Evolutionary conservation across 345 rosid genomes (phyloP), one percentile per base, ranked within the genome.

Genomic region (Moringa oleifera): DNA sequence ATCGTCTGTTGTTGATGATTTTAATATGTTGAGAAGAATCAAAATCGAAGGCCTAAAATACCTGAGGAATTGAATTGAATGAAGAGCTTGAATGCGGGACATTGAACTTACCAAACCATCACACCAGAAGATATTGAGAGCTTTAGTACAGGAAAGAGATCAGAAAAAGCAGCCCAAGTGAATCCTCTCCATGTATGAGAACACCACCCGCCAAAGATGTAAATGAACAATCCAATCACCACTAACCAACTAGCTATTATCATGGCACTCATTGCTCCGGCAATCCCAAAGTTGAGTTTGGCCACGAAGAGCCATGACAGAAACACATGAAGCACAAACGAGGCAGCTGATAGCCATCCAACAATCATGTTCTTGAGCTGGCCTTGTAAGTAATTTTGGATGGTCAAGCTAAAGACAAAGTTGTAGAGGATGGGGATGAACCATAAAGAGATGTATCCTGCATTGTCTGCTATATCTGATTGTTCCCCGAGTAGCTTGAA

Each of bases 121-220:
- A 79, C 22, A 31, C 87, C 88, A 0, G 92, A 82, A 2, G 88
- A 83, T 18, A 87, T 55, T 16, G 89, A 85, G 61, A 83, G 87
- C 80, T 81, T 85, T 18, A 81, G 46, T 25, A 82, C 66, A 4
- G 96, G 90, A 7, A 74, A 4, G 5, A 86, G 33, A 61, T 80
- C 85, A 28, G 41, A 10, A 61, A 86, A 82, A 19, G 87, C 79
- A 58, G 75, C 79, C 24, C 18, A 25, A 19, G 76, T 69, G 63
- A 89, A 82, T 0, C 96, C 92, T n/a, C 68, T 84, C 92, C 96
- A 84, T 10, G 90, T 82, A 10, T 73, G 5, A 5, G 85, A 80
- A 65, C 96, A 88, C 90, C 92, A 79, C 8, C 92, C 88, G 0
- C 92, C 82, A 20, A 84, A 76, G 16, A 80, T 33, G 51, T 82